Evolutionary conservation across 1,284 basidiomycete genomes (phyloP), one percentile per base, ranked within the genome.

Genomic region (Apiotrichum akiyoshidainum): DNA sequence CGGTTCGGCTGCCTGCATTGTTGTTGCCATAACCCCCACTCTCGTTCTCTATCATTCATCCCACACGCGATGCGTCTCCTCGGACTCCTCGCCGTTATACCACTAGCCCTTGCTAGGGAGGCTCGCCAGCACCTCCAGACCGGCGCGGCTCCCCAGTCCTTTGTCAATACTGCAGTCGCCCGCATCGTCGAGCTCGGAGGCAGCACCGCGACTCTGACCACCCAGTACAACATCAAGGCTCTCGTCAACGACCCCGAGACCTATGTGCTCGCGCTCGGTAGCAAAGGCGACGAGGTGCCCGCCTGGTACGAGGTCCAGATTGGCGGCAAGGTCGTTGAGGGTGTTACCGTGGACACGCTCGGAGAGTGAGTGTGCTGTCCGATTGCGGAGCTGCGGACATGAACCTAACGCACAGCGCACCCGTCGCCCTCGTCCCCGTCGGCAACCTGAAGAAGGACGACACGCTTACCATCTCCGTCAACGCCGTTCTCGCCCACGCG

Each of bases 121-220:
- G 14, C 37, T 2, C 52, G 57, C 57, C 14, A 46, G 54, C 44
- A 63, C 59, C 33, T 50, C 33, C 40, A 59, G 52, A 6, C 49
- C 19, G 48, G 54, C 54, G 12, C 21, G 37, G n/a, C 48, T 5
- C 64, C 73, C 1, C 68, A 68, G 50, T 64, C 85, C 6, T 95
- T 88, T 79, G 85, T 90, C 82, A 94, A 95, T 71, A 89, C 87
- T 19, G 89, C 87, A 59, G 83, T 96, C 63, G 88, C 91, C 22
- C 87, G 90, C 68, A 87, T 87, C 12, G 81, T 92, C 64, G 92
- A 95, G 70, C 87, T 95, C 44, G 90, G 88, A 44, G 92, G 92
- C 60, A 83, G 91, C 34, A 83, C 90, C 31, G 87, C 90, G 54
- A 86, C 87, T 77, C 85, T 92, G 80, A 88, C 86, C 50, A 94